Evolutionary conservation across 257 asterid species (phyloP).

Genomic region (Salvia hispanica): DNA sequence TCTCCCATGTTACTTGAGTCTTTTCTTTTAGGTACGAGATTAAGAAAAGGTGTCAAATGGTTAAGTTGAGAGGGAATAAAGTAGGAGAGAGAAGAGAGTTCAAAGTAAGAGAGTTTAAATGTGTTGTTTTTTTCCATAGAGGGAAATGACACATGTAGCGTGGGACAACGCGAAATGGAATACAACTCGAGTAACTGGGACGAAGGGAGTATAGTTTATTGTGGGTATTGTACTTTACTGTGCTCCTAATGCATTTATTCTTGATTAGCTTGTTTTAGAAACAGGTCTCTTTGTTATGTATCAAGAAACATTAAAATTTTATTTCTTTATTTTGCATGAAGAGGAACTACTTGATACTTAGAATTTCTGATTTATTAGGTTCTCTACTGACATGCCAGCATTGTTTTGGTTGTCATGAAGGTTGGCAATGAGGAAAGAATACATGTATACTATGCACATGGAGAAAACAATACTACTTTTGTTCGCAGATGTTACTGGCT

Average conservation of each 20-base stretch:
- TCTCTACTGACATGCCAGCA: conserved; percentile 31
- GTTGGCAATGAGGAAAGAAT: conserved; percentile 94
- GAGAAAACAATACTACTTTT: conserved; percentile 84
- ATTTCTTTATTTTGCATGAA: conserved; percentile 10
- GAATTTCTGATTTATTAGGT: conserved; percentile 22
- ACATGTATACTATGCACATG: conserved; percentile 99
- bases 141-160: too few species aligned
- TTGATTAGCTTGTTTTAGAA: conserved; percentile 4
- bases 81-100: too few species aligned
- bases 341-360: conserved; percentile 14
- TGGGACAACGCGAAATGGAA: too few species aligned
- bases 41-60: too few species aligned
- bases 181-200: too few species aligned
- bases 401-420: conserved; percentile 46
- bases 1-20: too few species aligned
- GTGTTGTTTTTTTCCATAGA: too few species aligned
- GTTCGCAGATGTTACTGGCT: conserved; percentile 99
- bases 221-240: conserved; percentile 3
- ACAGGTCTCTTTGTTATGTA: conserved; percentile 2
- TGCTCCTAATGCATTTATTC: neutral
- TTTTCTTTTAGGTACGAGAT: too few species aligned
- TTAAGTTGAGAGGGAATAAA: too few species aligned
- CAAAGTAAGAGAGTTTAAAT: too few species aligned
- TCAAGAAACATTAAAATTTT: neutral
- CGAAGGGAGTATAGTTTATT: neutral